Evolutionary conservation across 805 yeast genomes (phyloP).

Genomic region (Wickerhamiella alocasiicola): DNA sequence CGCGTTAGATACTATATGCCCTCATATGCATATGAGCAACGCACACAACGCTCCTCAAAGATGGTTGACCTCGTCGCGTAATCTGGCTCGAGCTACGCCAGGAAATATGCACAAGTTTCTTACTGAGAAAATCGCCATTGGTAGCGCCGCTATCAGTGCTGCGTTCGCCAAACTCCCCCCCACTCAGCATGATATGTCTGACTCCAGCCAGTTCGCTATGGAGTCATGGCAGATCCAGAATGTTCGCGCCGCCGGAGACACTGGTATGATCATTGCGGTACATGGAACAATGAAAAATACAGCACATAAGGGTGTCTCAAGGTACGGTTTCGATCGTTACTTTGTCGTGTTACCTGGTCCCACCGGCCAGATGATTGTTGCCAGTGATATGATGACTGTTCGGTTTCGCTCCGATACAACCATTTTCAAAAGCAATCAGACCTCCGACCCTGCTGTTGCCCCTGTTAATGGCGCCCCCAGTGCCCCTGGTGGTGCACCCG

Average conservation of each 20-base stretch:
- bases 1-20: constrained; percentile 61
- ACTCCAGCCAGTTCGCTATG: constrained; percentile 58
- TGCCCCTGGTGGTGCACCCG: neutral
- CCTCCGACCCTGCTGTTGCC: neutral
- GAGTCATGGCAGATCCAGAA: constrained; percentile 45
- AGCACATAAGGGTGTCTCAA: constrained; percentile 32
- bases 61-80: constrained; percentile 25
- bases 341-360: constrained; percentile 63
- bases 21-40: constrained; percentile 29
- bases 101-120: constrained; percentile 31
- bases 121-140: constrained; percentile 39
- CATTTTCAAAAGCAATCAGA: constrained; percentile 4
- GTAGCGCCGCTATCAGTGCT: constrained; percentile 52
- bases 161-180: constrained; percentile 61
- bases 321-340: constrained; percentile 73
- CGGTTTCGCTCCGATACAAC: constrained; percentile 16
- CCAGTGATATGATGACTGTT: constrained; percentile 67
- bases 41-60: neutral
- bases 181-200: constrained; percentile 57
- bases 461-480: neutral
- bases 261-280: constrained; percentile 62
- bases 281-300: constrained; percentile 78
- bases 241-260: constrained; percentile 48
- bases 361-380: constrained; percentile 62
- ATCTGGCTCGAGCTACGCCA: constrained; percentile 48